Evolutionary conservation across 129 eudicot species (phyloP).

Genomic region (Flaveria robusta): DNA sequence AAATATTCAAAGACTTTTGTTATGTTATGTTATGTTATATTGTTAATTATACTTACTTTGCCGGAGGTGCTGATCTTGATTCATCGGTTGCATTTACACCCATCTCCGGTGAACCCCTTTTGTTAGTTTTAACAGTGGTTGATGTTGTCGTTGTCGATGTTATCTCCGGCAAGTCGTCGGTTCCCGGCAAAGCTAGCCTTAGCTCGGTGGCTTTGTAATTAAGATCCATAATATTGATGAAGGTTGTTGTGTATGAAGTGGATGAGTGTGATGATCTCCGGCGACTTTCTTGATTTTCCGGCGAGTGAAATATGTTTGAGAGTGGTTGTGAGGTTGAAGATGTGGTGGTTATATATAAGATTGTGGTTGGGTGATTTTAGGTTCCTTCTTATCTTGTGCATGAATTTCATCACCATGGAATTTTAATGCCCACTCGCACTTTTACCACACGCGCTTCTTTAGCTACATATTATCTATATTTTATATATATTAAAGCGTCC

Average conservation of each 20-base stretch:
- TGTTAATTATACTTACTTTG: conserved; percentile 51
- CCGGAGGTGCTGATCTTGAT: conserved; percentile 42
- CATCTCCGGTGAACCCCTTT: conserved; percentile 62
- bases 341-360: conserved; percentile 19
- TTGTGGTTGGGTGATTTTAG: conserved; percentile 23
- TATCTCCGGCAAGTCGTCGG: conserved; percentile 42
- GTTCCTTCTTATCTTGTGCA: conserved; percentile 33
- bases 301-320: background rate
- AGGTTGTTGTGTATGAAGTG: background rate
- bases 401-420: conserved; percentile 14
- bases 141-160: conserved; percentile 20
- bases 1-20: too few species aligned
- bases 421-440: conserved; percentile 15
- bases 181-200: conserved; percentile 67
- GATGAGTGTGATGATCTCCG: conserved; percentile 1
- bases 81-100: conserved; percentile 28
- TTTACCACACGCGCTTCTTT: conserved; percentile 21
- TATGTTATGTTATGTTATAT: too few species aligned
- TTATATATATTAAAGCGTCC: too few species aligned
- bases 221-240: conserved; percentile 33
- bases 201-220: conserved; percentile 63
- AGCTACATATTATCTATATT: background rate
- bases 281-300: conserved; percentile 23
- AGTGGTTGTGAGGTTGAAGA: conserved; percentile 13
- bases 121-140: conserved; percentile 39